phyloP scores from a whole-genome alignment of 2,329 filamentous ascomycete genomes.

The Dendrostoma leiphaemia region DNA sequence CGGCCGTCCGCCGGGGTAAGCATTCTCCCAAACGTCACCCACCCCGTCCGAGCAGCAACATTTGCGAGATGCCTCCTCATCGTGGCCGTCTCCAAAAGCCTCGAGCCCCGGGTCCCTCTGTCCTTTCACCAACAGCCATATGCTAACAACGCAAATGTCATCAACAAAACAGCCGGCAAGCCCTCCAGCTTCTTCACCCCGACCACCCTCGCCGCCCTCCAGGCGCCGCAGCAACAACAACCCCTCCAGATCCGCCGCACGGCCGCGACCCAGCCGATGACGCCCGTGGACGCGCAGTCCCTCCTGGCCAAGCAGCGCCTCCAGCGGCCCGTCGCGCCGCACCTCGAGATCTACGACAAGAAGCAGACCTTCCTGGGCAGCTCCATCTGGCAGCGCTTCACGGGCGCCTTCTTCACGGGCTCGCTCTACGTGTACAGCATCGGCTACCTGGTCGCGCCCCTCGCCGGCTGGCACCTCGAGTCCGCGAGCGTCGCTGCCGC shows the following conservation, averaged over 20 bases:
- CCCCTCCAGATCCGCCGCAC: slow-evolving; percentile 39
- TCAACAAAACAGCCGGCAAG: slow-evolving; percentile 32
- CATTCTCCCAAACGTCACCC: slow-evolving; percentile 15
- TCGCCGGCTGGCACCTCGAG: slow-evolving; percentile 65
- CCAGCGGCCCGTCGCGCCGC: slow-evolving; percentile 77
- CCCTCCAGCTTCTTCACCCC: slow-evolving; percentile 48
- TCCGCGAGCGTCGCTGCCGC: slow-evolving; percentile 58
- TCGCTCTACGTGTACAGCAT: slow-evolving; percentile 76
- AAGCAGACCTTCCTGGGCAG: slow-evolving; percentile 82
- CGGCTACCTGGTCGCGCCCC: slow-evolving; percentile 77
- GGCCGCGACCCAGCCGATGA: slow-evolving; percentile 57
- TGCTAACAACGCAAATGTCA: neutral
- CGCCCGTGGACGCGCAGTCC: slow-evolving; percentile 50
- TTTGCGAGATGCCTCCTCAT: neutral
- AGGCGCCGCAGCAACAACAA: slow-evolving; percentile 36
- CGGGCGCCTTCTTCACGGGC: slow-evolving; percentile 71
- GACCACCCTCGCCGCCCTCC: slow-evolving; percentile 42
- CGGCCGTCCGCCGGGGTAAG: slow-evolving; percentile 59
- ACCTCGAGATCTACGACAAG: slow-evolving; percentile 81
- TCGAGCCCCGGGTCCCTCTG: too few species aligned
- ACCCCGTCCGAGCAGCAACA: neutral
- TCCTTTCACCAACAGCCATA: neutral
- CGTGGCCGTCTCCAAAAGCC: neutral
- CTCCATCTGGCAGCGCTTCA: slow-evolving; percentile 75
- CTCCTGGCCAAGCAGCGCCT: slow-evolving; percentile 82